These are phyloP conservation scores for Apiospora phragmitis DNA, from an alignment of 2,329 filamentous ascomycete genomes.

Conservation along the genomic window DNA sequence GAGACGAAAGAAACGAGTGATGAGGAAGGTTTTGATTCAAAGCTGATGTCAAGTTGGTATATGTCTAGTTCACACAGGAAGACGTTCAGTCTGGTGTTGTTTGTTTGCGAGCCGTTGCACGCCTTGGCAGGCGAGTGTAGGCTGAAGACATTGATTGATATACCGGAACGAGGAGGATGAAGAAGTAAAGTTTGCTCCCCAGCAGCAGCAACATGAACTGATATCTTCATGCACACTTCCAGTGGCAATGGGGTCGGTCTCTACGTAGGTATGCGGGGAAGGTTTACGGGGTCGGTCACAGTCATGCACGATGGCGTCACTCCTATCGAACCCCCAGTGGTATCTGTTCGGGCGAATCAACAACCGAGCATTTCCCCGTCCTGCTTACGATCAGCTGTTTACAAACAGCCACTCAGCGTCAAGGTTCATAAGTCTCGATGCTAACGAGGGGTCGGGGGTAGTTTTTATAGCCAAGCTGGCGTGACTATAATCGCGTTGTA, in stretches of 20 bases:
- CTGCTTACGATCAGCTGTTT: neutral
- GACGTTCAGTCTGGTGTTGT: neutral
- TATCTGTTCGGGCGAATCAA: neutral
- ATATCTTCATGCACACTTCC: conserved; percentile 1
- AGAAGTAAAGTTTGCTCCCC: neutral
- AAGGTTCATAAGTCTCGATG: neutral
- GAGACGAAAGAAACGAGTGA: neutral
- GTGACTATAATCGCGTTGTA: neutral
- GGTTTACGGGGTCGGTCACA: conserved; percentile 5
- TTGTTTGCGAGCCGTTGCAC: neutral
- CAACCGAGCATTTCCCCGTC: neutral
- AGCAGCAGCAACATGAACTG: neutral
- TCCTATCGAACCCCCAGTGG: neutral
- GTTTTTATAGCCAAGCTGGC: neutral
- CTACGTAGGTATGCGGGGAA: conserved; percentile 6
- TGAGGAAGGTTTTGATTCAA: neutral
- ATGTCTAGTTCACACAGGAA: neutral
- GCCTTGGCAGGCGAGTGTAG: neutral
- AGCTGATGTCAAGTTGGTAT: neutral
- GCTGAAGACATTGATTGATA: neutral
- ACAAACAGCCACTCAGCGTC: neutral
- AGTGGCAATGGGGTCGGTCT: neutral
- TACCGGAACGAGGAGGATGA: neutral
- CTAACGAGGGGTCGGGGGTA: neutral
- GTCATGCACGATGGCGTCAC: conserved; percentile 8